These are phyloP conservation scores for Euclidium syriacum DNA, from an alignment of 345 rosid genomes.

Conservation along the genomic window DNA sequence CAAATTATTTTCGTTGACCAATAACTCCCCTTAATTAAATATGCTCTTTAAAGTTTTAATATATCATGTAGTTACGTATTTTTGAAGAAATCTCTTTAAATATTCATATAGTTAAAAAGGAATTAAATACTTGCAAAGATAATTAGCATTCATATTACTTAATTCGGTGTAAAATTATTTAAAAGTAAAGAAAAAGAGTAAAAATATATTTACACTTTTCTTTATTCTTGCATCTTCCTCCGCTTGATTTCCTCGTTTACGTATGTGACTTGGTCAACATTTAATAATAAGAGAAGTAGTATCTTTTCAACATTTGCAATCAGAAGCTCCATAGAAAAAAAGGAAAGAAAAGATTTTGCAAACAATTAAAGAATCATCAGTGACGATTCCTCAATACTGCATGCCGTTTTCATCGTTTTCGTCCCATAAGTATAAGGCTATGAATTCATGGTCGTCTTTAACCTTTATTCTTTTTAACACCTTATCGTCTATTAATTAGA, in stretches of 20 bases:
- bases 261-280: conserved; percentile 22
- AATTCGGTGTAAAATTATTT: not conserved
- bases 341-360: conserved; percentile 20
- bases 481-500: too few relatives aligned
- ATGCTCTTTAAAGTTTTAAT: not conserved
- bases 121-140: not conserved
- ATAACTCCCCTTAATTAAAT: not conserved
- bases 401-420: conserved; percentile 5
- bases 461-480: too few relatives aligned
- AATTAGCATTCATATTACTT: not conserved
- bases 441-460: too few relatives aligned
- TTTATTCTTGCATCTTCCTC: not conserved
- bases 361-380: conserved; percentile 16
- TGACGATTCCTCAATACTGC: conserved; percentile 3
- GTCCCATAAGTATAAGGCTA: not conserved
- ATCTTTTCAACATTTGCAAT: conserved; percentile 17
- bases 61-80: not conserved
- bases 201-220: not conserved
- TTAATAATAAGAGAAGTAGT: not conserved
- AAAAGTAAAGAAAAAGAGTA: not conserved
- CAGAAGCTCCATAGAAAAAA: conserved; percentile 9
- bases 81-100: too few relatives aligned
- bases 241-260: conserved; percentile 3
- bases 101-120: not conserved
- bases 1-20: not conserved